A percentile compares a stretch with the other conserved stretches of the same genome.
Evolutionary conservation across 371 early-diverging fungal species (phyloP).

Genomic region (Mortierella sp.): DNA sequence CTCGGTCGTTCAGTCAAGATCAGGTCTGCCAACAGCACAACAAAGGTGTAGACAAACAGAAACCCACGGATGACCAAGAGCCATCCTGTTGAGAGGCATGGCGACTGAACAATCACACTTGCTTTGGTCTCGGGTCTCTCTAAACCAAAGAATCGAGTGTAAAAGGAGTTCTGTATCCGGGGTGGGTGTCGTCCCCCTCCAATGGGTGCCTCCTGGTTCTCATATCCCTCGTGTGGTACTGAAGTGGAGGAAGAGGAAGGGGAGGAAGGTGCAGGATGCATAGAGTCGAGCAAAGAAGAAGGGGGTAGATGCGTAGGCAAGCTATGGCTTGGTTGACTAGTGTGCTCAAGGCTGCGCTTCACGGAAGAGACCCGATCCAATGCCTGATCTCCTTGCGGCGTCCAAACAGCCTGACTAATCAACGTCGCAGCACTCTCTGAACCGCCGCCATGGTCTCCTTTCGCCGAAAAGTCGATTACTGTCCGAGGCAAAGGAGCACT

Average conservation of each 20-base stretch:
- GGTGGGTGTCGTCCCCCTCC: conserved; percentile 13
- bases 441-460: too few species aligned
- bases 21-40: conserved; percentile 34
- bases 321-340: too few species aligned
- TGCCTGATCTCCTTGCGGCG: too few species aligned
- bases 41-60: conserved; percentile 28
- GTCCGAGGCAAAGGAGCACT: too few species aligned
- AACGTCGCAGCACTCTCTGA: too few species aligned
- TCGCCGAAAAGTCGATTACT: too few species aligned
- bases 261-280: too few species aligned
- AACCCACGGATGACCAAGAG: conserved; percentile 21
- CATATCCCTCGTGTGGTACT: not conserved
- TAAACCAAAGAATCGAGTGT: conserved; percentile 36
- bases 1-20: conserved; percentile 24
- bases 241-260: not conserved
- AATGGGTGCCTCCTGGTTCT: not conserved
- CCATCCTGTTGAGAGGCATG: conserved; percentile 22
- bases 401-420: too few species aligned
- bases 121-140: conserved; percentile 25
- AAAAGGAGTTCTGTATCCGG: conserved; percentile 15
- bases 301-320: too few species aligned
- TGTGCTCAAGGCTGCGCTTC: too few species aligned
- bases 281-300: too few species aligned
- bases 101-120: conserved; percentile 20
- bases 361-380: too few species aligned